A percentile compares a stretch with the other conserved stretches of the same genome.
Conservation (phyloP, 202 grass and related monocot species). For the Saccharum hybrid region DNA sequence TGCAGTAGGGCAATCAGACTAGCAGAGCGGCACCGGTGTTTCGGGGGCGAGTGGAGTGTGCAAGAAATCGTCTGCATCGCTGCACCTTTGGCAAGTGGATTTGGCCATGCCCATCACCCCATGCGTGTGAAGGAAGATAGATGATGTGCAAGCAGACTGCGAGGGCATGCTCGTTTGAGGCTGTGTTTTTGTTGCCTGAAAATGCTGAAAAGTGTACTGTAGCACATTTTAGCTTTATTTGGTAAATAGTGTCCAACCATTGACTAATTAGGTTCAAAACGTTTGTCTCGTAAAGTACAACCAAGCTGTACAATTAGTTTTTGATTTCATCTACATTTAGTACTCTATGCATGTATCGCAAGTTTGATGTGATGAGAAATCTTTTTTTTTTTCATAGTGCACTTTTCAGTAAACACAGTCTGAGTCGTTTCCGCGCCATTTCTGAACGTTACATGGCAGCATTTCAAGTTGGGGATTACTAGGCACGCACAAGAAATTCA, state of each 20-base stretch:
- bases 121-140: conserved; percentile 9
- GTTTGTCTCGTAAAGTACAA: no score
- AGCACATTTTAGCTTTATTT: no score
- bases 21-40: background rate
- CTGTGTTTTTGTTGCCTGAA: no score
- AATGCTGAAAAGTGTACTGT: no score
- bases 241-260: no score
- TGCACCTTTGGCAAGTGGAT: conserved; percentile 23
- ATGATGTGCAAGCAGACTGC: background rate
- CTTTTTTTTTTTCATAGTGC: no score
- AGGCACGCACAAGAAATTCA: background rate
- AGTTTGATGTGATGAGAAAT: no score
- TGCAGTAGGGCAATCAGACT: conserved; percentile 31
- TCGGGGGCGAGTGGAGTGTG: background rate
- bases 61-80: conserved; percentile 49
- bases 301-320: no score
- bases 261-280: no score
- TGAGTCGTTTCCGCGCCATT: background rate
- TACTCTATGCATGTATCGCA: no score
- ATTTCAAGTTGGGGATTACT: background rate
- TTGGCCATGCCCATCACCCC: conserved; percentile 4
- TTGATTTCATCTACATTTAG: no score
- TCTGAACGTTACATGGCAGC: background rate
- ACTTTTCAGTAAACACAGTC: no score
- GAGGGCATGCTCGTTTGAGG: background rate